Evolutionary conservation across 208 protist species (phyloP), one percentile per base, ranked within the genome.

Genomic region (Crithidia thermophila): DNA sequence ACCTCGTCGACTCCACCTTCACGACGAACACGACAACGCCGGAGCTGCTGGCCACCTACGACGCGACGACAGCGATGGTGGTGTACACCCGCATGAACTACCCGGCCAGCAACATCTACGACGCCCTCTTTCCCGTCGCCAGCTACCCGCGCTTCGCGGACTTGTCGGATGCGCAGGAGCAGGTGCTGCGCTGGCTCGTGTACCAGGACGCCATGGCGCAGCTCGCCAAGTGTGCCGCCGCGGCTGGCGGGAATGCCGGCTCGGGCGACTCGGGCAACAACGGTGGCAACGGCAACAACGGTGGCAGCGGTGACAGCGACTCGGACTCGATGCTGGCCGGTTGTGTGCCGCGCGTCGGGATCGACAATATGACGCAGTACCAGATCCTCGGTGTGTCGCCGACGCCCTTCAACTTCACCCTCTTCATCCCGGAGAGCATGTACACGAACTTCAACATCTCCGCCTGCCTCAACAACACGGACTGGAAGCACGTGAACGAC

Each of bases 361-460:
- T 93, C 51, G 68, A 60, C 56, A 93, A 93, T 78, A 40, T 77
- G 42, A 87, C 84, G 10, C 37, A 69, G 42, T 43, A 57, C 28
- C 14, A 16, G n/a, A 6, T 51, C 18, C 40, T 20, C 0, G 79
- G 63, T 7, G 23, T 59, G 28, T 56, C 63, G 33, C 30, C 36
- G 8, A 50, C 53, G 16, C 28, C 77, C 40, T 84, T 65, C 57
- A 61, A 65, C 42, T 82, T 84, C 47, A 72, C 67, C 45, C 11
- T 87, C 34, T 89, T 88, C 65, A 33, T 85, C 4, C 78, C 84
- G 1, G 65, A 75, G 49, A 30, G 20, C 27, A n/a, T 73, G 20
- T 33, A 76, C 49, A 76, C 76, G 43, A 62, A 63, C 58, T 81
- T 88, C 42, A 67, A 74, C 51, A 70, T 90, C 18, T 25, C 28